Evolutionary conservation across 768 basidiomycete genomes (phyloP), one percentile per base, ranked within the genome.

Genomic region (Butyriboletus loyo): DNA sequence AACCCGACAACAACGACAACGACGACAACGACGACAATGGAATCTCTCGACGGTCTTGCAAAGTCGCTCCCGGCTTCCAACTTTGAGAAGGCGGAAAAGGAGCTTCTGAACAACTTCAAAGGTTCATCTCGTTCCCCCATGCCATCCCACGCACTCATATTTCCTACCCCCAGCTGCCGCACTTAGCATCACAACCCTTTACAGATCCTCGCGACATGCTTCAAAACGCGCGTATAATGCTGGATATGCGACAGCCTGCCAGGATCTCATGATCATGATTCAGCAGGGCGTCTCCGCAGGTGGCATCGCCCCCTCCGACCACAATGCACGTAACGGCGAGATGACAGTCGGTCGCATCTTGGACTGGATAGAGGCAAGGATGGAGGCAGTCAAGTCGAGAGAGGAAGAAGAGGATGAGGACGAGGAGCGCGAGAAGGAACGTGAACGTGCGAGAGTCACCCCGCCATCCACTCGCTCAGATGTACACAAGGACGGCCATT

Each of bases 361-460:
- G 84, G 89, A 92, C 61, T 92, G 88, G 85, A 81, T 86, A 54
- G 90, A 92, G 64, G 89, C 87, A 0, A 74, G 90, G 51, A 68
- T 90, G 38, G 89, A 92, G 22, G 89, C 88, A 0, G 81, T 92
- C 52, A 83, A 77, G 59, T 75, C 82, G 2, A 76, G 83, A 39
- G 86, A 89, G 49, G 89, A 92, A 49, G 90, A 90, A 63, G 89
- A 90, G 54, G 87, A 88, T 28, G 88, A 90, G 63, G 89, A 89
- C 52, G 86, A 89, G 55, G 86, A 88, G 56, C 73, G 78, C 41
- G 85, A 87, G 62, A 77, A 74, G 59, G 82, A 79, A 52, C 67
- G 64, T 46, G 80, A 79, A 56, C 69, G 77, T 57, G 65, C 63
- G 34, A 65, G 65, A 57, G 58, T 61, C 51, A 61, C 63, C 53